Conservation (phyloP, 306 rosid species). For the Nissolia schottii region DNA sequence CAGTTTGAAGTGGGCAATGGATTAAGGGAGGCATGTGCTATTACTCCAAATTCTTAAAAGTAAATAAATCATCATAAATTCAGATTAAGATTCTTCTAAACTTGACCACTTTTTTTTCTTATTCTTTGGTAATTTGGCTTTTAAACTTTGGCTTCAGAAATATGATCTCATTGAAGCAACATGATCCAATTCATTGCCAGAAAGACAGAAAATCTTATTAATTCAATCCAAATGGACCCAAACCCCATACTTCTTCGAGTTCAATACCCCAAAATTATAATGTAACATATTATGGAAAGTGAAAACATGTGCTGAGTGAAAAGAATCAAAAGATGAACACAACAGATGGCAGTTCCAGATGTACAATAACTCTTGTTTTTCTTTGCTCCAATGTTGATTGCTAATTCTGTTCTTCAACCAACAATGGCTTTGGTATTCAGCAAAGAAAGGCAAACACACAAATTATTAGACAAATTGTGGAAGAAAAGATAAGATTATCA, state of each 20-base stretch:
- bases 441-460: neutral
- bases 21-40: neutral
- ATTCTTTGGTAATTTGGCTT: neutral
- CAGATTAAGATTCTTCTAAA: neutral
- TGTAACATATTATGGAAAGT: neutral
- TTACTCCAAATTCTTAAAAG: neutral
- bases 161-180: neutral
- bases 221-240: neutral
- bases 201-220: neutral
- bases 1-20: neutral
- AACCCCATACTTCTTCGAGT: neutral
- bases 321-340: neutral
- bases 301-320: neutral
- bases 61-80: neutral
- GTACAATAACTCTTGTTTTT: too few species aligned
- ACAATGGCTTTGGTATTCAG: slow-evolving; percentile 60
- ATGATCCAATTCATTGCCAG: neutral
- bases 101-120: neutral
- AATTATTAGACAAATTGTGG: neutral
- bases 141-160: neutral
- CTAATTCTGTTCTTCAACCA: slow-evolving; percentile 57
- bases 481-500: slow-evolving; percentile 1
- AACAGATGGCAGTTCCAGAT: neutral
- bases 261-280: neutral
- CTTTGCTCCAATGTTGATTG: too few species aligned